Conservation (phyloP, 2,329 filamentous ascomycete genomes). For the Pezicula rhizophila region DNA sequence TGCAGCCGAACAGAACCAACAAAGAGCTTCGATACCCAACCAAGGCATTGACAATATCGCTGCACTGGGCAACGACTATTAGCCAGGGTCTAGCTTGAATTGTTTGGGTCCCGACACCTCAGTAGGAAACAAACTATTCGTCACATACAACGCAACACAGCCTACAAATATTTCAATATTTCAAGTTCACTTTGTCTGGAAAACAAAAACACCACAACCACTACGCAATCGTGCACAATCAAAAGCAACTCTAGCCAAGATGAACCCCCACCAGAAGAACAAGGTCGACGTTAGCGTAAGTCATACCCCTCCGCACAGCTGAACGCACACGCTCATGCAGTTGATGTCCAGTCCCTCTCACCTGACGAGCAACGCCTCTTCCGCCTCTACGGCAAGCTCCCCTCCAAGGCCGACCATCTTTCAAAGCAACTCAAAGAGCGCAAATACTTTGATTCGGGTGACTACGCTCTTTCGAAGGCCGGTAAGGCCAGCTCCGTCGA, state of each 20-base stretch:
- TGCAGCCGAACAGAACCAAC: no score
- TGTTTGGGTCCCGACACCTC: constrained; percentile 6
- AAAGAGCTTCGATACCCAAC: no score
- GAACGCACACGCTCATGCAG: background rate
- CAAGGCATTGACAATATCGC: background rate
- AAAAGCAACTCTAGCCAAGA: constrained; percentile 34
- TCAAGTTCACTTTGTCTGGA: background rate
- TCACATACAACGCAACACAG: constrained; percentile 7
- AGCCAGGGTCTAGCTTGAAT: constrained; percentile 7
- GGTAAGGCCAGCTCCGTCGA: constrained; percentile 94
- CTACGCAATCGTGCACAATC: background rate
- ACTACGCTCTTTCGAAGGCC: constrained; percentile 94
- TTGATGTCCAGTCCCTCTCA: constrained; percentile 64
- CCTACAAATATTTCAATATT: background rate
- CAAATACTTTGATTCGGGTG: constrained; percentile 96
- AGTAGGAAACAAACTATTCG: constrained; percentile 3
- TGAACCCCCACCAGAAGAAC: constrained; percentile 98
- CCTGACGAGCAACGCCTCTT: constrained; percentile 95
- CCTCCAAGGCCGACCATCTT: constrained; percentile 90
- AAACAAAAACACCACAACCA: background rate
- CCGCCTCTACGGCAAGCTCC: constrained; percentile 95
- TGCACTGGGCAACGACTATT: background rate
- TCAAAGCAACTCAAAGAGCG: constrained; percentile 99
- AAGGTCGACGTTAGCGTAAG: constrained; percentile 94
- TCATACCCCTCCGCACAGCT: constrained; percentile 23